phyloP scores from a whole-genome alignment of 495 filamentous ascomycete species.

The Usnea hakonensis region DNA sequence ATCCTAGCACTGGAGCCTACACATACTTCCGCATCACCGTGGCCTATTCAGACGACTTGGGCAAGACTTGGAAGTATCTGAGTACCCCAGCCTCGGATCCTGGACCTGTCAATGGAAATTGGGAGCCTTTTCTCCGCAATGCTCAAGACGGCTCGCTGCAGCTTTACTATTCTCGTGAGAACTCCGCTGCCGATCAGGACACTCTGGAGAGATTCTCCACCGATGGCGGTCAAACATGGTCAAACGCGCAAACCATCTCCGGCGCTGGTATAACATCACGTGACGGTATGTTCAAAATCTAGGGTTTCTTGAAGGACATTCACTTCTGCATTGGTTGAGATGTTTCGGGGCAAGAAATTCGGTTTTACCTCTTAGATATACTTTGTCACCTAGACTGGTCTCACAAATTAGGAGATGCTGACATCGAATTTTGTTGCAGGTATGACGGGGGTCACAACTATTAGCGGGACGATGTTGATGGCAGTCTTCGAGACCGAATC shows the following conservation, averaged over 20 bases:
- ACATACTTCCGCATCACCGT: slow-evolving; percentile 46
- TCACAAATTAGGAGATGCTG: background rate
- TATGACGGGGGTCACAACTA: slow-evolving; percentile 42
- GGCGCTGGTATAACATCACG: slow-evolving; percentile 31
- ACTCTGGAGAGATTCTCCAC: slow-evolving; percentile 40
- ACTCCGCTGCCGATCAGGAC: slow-evolving; percentile 40
- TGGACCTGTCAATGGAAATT: slow-evolving; percentile 35
- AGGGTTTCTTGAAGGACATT: background rate
- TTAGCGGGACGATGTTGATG: slow-evolving; percentile 33
- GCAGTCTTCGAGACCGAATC: slow-evolving; percentile 42
- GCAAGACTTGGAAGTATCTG: slow-evolving; percentile 39
- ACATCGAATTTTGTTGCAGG: background rate
- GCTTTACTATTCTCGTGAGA: slow-evolving; percentile 44
- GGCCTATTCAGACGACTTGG: slow-evolving; percentile 40
- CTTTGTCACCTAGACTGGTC: background rate
- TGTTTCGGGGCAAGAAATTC: background rate
- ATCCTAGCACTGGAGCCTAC: slow-evolving; percentile 26
- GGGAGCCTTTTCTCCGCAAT: slow-evolving; percentile 45
- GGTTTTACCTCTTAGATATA: background rate
- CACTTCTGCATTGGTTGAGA: background rate
- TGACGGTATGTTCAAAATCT: slow-evolving; percentile 32
- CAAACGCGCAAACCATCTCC: slow-evolving; percentile 30
- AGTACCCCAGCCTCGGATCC: slow-evolving; percentile 33
- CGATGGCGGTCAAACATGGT: slow-evolving; percentile 41
- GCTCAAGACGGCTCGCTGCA: slow-evolving; percentile 35